Evolutionary conservation across 805 yeast species (phyloP), one percentile per base, ranked within the genome.

Genomic region (Suhomyces tanzawaensis): DNA sequence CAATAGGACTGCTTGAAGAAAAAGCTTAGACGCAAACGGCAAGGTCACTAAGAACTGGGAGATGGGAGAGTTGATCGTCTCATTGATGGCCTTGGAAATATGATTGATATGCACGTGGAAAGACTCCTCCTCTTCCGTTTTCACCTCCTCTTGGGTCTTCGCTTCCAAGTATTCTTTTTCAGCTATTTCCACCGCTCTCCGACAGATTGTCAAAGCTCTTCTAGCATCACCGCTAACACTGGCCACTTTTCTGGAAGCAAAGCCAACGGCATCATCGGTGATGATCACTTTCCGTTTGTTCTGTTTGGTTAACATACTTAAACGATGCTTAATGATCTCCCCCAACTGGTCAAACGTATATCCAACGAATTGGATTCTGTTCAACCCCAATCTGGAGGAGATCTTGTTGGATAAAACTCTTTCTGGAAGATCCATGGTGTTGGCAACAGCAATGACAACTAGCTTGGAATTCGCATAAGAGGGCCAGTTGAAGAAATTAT

Each of bases 401-500:
- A 89, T 84, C 60, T 93, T 93, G 60, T 88, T 91, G 14, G 93
- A 80, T 27, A 93, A 66, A 35, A 82, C 73, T 37, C 96, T 70
- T 57, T 93, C 99, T 0, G 99, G 98, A 33, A 93, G 66, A 64
- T 93, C 98, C 96, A 93, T 89, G 0, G 97, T 90, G 58, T 93
- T 93, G 3, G 98, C 97, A 21, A 93, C 89, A 0, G 98, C 97
- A 29, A 93, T 72, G 2, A 93, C 95, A 35, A 93, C 78, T 35
- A 93, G 67, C 51, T 82, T 82, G 4, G 98, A 89, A 47, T 79
- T 69, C 9, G 76, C 67, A 52, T 86, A 80, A 0, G 95, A 80
- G 4, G 99, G 96, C 99, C 99, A 93, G 62, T 93, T 93, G 72
- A 93, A 89, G 55, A 93, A 88, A 58, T 93, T 93, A 66, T 93